These are phyloP conservation scores for Termitomyces titanicus DNA, from an alignment of 768 basidiomycete species.

Conservation along the genomic window DNA sequence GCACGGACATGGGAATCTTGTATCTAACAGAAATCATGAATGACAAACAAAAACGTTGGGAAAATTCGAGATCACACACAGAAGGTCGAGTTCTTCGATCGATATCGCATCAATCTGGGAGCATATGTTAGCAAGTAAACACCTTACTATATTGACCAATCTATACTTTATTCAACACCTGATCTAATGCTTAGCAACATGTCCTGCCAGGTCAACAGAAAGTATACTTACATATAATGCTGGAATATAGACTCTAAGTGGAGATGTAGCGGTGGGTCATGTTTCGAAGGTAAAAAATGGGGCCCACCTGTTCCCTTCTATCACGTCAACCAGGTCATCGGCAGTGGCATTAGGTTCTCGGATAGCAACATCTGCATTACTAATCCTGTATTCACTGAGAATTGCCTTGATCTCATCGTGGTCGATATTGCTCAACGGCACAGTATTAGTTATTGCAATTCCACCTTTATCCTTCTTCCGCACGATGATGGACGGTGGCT, in stretches of 20 bases:
- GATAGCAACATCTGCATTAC: conserved; percentile 88
- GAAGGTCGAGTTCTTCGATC: conserved; percentile 93
- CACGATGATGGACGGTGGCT: conserved; percentile 82
- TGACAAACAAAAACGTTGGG: neutral
- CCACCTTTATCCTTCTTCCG: conserved; percentile 90
- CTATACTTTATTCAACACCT: conserved; percentile 82
- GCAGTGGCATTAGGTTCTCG: conserved; percentile 89
- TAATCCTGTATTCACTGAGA: conserved; percentile 87
- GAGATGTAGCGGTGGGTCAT: neutral
- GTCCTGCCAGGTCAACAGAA: neutral
- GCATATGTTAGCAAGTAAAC: neutral
- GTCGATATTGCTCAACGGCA: conserved; percentile 93
- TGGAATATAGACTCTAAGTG: conserved; percentile 84
- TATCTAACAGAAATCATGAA: conserved; percentile 40
- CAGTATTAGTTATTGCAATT: conserved; percentile 93
- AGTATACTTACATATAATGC: conserved; percentile 70
- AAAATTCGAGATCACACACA: conserved; percentile 42
- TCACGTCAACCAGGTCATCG: conserved; percentile 95
- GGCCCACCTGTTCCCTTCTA: conserved; percentile 89
- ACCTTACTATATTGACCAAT: neutral
- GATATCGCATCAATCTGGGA: conserved; percentile 94
- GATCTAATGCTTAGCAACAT: neutral
- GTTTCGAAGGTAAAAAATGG: neutral
- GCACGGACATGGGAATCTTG: conserved; percentile 94
- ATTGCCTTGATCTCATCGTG: conserved; percentile 96